Evolutionary conservation across 345 rosid species (phyloP).

Genomic region (Durio zibethinus): DNA sequence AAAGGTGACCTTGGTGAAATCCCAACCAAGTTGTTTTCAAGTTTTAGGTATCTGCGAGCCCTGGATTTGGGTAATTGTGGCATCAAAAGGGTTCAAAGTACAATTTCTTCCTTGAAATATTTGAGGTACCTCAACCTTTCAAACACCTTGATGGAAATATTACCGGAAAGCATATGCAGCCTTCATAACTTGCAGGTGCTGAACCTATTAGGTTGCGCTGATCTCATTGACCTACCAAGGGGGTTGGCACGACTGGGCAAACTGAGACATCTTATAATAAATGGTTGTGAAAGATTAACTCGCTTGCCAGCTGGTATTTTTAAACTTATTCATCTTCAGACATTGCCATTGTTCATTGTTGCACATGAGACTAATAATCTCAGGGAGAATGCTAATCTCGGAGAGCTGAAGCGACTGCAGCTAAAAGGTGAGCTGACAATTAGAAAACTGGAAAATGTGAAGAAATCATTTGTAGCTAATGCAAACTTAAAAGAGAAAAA

Average conservation of each 20-base stretch:
- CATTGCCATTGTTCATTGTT: slow-evolving; percentile 22
- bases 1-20: slow-evolving; percentile 21
- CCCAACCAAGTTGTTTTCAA: slow-evolving; percentile 16
- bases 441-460: slow-evolving; percentile 8
- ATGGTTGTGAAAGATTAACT: slow-evolving; percentile 14
- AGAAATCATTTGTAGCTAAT: neutral
- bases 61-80: slow-evolving; percentile 25
- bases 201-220: slow-evolving; percentile 17
- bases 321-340: slow-evolving; percentile 5
- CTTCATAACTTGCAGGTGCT: slow-evolving; percentile 19
- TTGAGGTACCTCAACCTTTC: slow-evolving; percentile 24
- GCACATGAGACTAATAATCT: neutral
- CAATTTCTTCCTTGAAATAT: slow-evolving; percentile 13
- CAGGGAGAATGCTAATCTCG: neutral
- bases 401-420: neutral
- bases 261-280: slow-evolving; percentile 20
- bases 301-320: neutral
- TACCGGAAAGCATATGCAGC: slow-evolving; percentile 21
- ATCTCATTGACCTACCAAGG: slow-evolving; percentile 20
- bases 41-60: slow-evolving; percentile 15
- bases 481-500: slow-evolving; percentile 3
- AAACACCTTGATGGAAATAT: neutral
- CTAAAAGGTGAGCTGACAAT: slow-evolving; percentile 17
- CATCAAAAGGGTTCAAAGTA: slow-evolving; percentile 6
- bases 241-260: neutral